Base-by-base conservation (phyloP, 2,329 filamentous ascomycete genomes). In the Monascus ruber region DNA sequence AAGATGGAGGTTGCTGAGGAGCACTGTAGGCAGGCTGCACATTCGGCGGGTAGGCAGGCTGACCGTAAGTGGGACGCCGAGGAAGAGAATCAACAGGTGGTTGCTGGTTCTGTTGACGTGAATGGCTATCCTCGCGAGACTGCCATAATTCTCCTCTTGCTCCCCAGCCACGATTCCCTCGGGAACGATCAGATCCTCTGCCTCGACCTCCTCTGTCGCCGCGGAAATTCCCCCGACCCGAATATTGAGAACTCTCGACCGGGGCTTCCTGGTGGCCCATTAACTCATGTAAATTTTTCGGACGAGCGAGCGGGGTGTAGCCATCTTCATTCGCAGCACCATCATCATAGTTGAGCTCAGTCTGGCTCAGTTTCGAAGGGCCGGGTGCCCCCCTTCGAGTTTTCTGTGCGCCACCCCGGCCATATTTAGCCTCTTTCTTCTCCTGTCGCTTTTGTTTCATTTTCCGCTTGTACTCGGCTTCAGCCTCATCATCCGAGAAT, bases 401-500 rank as follows among this genome's bases (percentile, higher is more conserved):
- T 53, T 45, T 59, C 58, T 25, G 59, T 51, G 10, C 60, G 58
- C 24, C 63, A 63, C 17, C 57, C 59, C 27, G 61, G 60, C 24
- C 60, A 64, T n/a, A 33, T 61, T 64, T 70, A 38, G 63, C 66
- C 44, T 66, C 68, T 53, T 68, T 69, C 54, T 70, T 76, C 39
- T 68, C 69, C 43, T 70, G 66, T 51, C 74, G 77, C 62, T 81
- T 81, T 46, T 79, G 73, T 63, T 87, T 87, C 38, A 77, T 52
- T 43, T 73, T 72, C 41, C 75, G 69, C 65, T 83, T 93, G 57
- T 86, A 78, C 51, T 87, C 85, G 5, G 83, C 82, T 62, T 98
- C 91, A 50, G 85, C 83, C 63, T 98, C 91, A 53, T 98, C 91
- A 50, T 98, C 91, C 0, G 89, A 95, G 59, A 96, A 96, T 56